Evolutionary conservation across 768 basidiomycete genomes (phyloP).

Genomic region (Dioszegia aurantiaca): DNA sequence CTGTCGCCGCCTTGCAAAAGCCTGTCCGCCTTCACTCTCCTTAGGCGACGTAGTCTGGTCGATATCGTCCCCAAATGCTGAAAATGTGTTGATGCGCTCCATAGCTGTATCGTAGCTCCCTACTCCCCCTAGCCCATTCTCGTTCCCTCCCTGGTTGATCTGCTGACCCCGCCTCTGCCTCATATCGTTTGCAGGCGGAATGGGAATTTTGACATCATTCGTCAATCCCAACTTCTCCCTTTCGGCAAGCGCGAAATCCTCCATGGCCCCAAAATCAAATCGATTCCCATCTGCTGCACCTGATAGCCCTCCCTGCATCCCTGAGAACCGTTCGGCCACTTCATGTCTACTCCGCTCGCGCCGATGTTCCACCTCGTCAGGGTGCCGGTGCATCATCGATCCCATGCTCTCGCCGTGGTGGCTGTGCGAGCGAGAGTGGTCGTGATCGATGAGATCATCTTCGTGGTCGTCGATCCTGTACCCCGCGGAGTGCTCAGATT

Average conservation of each 20-base stretch:
- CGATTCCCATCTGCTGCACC: constrained; percentile 20
- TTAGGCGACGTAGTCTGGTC: constrained; percentile 24
- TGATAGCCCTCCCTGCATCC: constrained; percentile 7
- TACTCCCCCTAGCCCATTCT: constrained; percentile 9
- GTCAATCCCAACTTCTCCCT: constrained; percentile 15
- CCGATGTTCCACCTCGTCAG: constrained; percentile 12
- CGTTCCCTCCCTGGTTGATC: constrained; percentile 1
- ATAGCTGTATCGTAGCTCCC: constrained; percentile 30
- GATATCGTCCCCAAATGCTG: constrained; percentile 33
- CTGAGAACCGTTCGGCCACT: constrained; percentile 9
- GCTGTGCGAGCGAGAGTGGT: constrained; percentile 15
- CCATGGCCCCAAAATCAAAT: constrained; percentile 47
- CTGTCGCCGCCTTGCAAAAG: constrained; percentile 60
- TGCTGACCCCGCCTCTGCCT: constrained; percentile 16
- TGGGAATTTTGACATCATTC: neutral
- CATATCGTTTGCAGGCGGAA: constrained; percentile 1
- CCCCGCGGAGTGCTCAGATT: constrained; percentile 17
- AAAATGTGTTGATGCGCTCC: constrained; percentile 29
- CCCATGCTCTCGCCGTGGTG: constrained; percentile 11
- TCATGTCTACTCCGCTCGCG: constrained; percentile 14
- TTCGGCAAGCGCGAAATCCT: constrained; percentile 46
- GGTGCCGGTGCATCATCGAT: constrained; percentile 16
- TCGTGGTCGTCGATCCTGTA: constrained; percentile 15
- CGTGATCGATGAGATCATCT: constrained; percentile 22
- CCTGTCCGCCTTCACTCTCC: constrained; percentile 20